These are phyloP conservation scores for Singerocomus inundabilis DNA, from an alignment of 1,284 basidiomycete species.

Conservation along the genomic window DNA sequence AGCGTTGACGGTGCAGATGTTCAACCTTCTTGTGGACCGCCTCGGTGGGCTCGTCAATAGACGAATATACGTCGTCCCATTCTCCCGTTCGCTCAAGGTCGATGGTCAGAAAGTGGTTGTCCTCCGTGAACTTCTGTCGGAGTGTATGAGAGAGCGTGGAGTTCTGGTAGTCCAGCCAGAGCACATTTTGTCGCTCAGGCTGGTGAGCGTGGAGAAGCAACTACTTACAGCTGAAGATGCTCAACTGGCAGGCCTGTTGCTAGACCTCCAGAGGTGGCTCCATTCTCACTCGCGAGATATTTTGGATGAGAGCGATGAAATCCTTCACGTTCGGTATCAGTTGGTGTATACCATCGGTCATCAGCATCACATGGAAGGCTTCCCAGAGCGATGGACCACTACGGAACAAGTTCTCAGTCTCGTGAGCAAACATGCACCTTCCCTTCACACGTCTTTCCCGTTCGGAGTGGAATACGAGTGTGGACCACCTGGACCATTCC, in stretches of 20 bases:
- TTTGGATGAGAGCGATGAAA: conserved; percentile 45
- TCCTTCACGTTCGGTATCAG: conserved; percentile 41
- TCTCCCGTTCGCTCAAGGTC: conserved; percentile 34
- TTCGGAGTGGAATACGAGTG: conserved; percentile 6
- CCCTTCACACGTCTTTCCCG: conserved; percentile 6
- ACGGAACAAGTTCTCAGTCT: conserved; percentile 39
- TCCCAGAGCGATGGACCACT: conserved; percentile 45
- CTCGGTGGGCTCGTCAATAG: conserved; percentile 46
- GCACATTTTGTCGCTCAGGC: conserved; percentile 44
- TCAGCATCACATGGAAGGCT: conserved; percentile 41
- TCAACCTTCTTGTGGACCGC: conserved; percentile 43
- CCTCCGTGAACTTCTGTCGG: conserved; percentile 28
- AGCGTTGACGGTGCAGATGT: conserved; percentile 43
- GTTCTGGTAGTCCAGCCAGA: conserved; percentile 48
- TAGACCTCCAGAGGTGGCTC: conserved; percentile 29
- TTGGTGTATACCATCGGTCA: conserved; percentile 43
- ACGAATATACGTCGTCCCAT: conserved; percentile 48
- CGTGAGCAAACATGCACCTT: conserved; percentile 8
- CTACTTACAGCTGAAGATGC: conserved; percentile 6
- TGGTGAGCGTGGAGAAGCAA: conserved; percentile 11
- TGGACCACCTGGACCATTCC: conserved; percentile 22
- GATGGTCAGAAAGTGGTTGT: rapidly evolving
- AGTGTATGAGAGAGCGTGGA: conserved; percentile 34
- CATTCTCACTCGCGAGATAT: conserved; percentile 33
- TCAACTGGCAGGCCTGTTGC: not conserved